These are phyloP conservation scores for Ceratobasidium sp. DNA, from an alignment of 1,284 basidiomycete species.

Conservation along the genomic window DNA sequence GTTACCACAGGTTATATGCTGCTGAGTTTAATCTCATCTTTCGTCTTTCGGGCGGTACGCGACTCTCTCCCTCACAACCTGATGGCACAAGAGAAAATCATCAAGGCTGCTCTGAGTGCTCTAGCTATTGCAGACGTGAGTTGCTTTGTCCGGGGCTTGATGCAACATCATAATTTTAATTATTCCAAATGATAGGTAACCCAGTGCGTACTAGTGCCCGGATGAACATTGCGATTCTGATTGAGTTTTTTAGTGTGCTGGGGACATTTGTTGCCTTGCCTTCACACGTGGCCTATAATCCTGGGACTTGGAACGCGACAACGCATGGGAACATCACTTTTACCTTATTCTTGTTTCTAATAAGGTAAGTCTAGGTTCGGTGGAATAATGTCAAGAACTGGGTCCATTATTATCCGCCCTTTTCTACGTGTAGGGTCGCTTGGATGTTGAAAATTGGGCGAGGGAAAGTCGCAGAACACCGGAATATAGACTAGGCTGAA, in stretches of 20 bases:
- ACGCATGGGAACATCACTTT: constrained; percentile 77
- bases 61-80: constrained; percentile 66
- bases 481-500: constrained; percentile 28
- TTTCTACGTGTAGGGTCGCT: constrained; percentile 23
- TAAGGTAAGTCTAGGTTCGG: constrained; percentile 55
- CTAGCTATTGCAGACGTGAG: constrained; percentile 75
- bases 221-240: neutral
- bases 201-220: constrained; percentile 58
- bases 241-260: constrained; percentile 56
- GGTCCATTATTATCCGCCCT: neutral
- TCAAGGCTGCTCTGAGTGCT: constrained; percentile 67
- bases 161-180: constrained; percentile 12
- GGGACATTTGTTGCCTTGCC: constrained; percentile 66
- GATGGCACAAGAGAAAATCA: constrained; percentile 68
- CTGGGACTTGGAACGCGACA: constrained; percentile 67
- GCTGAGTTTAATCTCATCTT: constrained; percentile 66
- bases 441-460: constrained; percentile 33
- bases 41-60: constrained; percentile 72
- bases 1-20: constrained; percentile 67
- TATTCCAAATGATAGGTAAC: constrained; percentile 51
- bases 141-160: constrained; percentile 42
- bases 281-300: constrained; percentile 58
- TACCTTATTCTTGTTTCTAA: constrained; percentile 60
- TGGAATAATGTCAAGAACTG: constrained; percentile 8
- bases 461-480: constrained; percentile 10